Conservation (phyloP, 2,329 filamentous ascomycete genomes). For the Scopulariopsis brevicaulis region DNA sequence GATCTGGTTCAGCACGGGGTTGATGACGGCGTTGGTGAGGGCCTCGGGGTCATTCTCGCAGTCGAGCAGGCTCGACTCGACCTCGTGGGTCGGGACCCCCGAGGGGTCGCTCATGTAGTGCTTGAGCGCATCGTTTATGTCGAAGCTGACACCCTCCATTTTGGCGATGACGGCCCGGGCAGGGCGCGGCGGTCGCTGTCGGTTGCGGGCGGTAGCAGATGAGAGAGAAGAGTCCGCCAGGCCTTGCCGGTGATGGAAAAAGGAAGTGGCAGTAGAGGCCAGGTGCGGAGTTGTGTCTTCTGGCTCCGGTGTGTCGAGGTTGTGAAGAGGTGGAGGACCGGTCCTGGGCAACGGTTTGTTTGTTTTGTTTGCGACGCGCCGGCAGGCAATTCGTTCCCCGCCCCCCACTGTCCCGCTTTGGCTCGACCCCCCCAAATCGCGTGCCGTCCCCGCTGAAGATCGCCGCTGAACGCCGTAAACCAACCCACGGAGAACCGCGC, state of each 20-base stretch:
- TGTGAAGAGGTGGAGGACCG: neutral
- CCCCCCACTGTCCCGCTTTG: neutral
- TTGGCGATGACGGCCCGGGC: slow-evolving; percentile 14
- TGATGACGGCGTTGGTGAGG: slow-evolving; percentile 67
- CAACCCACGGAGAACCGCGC: neutral
- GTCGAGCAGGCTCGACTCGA: slow-evolving; percentile 70
- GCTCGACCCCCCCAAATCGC: neutral
- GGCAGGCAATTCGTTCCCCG: neutral
- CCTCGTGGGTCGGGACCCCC: slow-evolving; percentile 74
- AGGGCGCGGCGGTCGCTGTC: neutral
- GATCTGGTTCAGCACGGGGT: slow-evolving; percentile 80
- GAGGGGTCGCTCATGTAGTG: slow-evolving; percentile 90
- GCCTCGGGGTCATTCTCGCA: slow-evolving; percentile 87
- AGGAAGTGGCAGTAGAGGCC: neutral
- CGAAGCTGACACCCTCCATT: slow-evolving; percentile 72
- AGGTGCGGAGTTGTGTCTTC: neutral
- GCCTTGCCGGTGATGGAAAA: neutral
- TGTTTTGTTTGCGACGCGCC: slow-evolving; percentile 18
- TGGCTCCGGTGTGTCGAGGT: neutral
- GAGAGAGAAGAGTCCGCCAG: neutral
- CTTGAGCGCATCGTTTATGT: slow-evolving; percentile 94
- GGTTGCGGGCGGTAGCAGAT: neutral
- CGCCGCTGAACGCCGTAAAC: neutral
- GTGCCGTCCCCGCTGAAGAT: neutral
- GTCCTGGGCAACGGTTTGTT: slow-evolving; percentile 7